phyloP scores from a whole-genome alignment of 176 grass and related monocot genomes.

The Oryza officinalis region DNA sequence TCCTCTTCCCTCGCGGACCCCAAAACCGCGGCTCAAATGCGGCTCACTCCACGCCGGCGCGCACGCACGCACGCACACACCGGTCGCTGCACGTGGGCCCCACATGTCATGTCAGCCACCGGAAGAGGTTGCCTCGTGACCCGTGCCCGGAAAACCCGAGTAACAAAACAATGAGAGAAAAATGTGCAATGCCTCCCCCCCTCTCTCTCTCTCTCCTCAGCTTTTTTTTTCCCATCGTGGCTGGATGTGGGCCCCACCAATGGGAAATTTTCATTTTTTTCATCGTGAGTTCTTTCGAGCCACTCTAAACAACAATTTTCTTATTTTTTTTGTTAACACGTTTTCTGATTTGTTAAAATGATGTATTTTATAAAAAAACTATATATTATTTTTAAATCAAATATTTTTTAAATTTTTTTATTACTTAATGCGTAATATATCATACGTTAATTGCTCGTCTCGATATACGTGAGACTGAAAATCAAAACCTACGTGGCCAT shows the following conservation, averaged over 20 bases:
- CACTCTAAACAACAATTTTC: too few species aligned
- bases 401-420: too few species aligned
- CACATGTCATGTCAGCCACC: not conserved
- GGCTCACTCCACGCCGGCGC: not conserved
- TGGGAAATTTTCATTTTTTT: not conserved
- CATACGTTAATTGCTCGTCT: too few species aligned
- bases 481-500: too few species aligned
- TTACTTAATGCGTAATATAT: too few species aligned
- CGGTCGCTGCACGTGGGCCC: not conserved
- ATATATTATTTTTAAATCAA: too few species aligned
- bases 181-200: not conserved
- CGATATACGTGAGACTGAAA: too few species aligned
- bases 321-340: too few species aligned
- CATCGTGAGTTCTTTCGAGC: too few species aligned
- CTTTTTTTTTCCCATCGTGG: not conserved
- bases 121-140: not conserved
- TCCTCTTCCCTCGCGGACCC: conserved; percentile 46
- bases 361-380: too few species aligned
- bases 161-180: not conserved
- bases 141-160: not conserved
- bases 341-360: too few species aligned
- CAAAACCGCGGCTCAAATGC: conserved; percentile 25
- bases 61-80: too few species aligned
- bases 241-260: not conserved
- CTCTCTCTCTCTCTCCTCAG: not conserved